Conservation (phyloP, 2,329 filamentous ascomycete species). For the Ceratocystiopsis minuta region DNA sequence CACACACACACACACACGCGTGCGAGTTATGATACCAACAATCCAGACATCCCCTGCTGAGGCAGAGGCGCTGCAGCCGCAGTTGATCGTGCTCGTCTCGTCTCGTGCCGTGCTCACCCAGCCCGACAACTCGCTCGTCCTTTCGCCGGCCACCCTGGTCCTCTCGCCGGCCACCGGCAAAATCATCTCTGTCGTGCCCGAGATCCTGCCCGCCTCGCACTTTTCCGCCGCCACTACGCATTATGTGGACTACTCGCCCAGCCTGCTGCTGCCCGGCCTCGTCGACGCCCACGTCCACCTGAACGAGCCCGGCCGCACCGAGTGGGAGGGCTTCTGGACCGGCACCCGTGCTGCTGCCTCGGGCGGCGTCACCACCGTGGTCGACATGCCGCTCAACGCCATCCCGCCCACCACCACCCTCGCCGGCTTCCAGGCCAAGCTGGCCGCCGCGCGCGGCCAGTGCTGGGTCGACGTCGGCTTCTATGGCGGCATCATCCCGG, state of each 20-base stretch:
- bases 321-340: slow-evolving; percentile 97
- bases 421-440: slow-evolving; percentile 63
- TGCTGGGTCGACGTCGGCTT: slow-evolving; percentile 99
- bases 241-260: slow-evolving; percentile 73
- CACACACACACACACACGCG: too few relatives aligned
- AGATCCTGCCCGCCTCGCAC: slow-evolving; percentile 52
- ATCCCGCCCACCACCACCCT: slow-evolving; percentile 93
- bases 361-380: slow-evolving; percentile 86
- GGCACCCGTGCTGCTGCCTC: slow-evolving; percentile 87
- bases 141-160: slow-evolving; percentile 70
- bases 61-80: not conserved
- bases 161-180: slow-evolving; percentile 67
- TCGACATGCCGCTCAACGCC: slow-evolving; percentile 96
- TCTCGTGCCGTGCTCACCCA: slow-evolving; percentile 66
- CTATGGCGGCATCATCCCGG: slow-evolving; percentile 86
- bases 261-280: slow-evolving; percentile 71
- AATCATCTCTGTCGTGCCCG: slow-evolving; percentile 58
- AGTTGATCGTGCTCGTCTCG: slow-evolving; percentile 61
- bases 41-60: too few relatives aligned
- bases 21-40: not conserved
- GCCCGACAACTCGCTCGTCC: slow-evolving; percentile 36
- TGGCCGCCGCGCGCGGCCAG: slow-evolving; percentile 65
- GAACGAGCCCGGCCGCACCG: slow-evolving; percentile 88
- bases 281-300: slow-evolving; percentile 96
- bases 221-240: slow-evolving; percentile 52